Evolutionary conservation across 2,329 filamentous ascomycete genomes (phyloP), one percentile per base, ranked within the genome.

Genomic region (Aspergillus clavatus): DNA sequence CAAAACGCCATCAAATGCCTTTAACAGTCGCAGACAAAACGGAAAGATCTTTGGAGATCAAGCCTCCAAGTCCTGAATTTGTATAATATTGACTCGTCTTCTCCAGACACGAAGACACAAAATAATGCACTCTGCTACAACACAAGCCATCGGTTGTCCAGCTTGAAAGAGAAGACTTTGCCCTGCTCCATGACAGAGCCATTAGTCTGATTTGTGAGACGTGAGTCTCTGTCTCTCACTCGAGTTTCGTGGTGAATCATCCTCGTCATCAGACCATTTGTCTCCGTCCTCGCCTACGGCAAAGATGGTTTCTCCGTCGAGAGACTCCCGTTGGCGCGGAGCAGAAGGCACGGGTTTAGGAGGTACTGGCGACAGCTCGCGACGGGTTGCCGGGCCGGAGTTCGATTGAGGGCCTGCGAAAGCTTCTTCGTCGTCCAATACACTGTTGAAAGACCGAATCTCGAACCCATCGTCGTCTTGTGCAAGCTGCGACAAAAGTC

Each of bases 381-480:
- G 65, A 26, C 56, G 62, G 45, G 47, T 54, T 35, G 51, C 65
- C 43, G 61, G 55, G 38, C 50, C 53, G 18, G 58, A 60, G 43
- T 58, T 58, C 51, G 65, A 61, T 60, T 68, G 63, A 51, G 66
- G 50, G 57, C 52, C 59, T 40, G 69, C 62, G 47, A 68, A 55
- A 39, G 72, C 66, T 43, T 82, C 79, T 56, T 83, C 80, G 46
- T 84, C 80, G 56, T 86, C 83, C 16, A 85, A 71, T 0, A 78
- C 82, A 55, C 88, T 87, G 41, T 88, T 89, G 51, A 98, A 86
- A 45, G 93, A 93, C 39, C 87, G 87, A 64, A 98, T 94, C 64
- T 97, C 93, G 65, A 98, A 98, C 27, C 93, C 93, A 62, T 97
- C 91, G 58, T 98, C 93, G 60, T 98, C 93, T 79, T 97, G 93